Percentiles rank a stretch among this genome's conserved stretches.
Conservation (phyloP, 441 rosid genomes). For the Aleurites moluccanus region DNA sequence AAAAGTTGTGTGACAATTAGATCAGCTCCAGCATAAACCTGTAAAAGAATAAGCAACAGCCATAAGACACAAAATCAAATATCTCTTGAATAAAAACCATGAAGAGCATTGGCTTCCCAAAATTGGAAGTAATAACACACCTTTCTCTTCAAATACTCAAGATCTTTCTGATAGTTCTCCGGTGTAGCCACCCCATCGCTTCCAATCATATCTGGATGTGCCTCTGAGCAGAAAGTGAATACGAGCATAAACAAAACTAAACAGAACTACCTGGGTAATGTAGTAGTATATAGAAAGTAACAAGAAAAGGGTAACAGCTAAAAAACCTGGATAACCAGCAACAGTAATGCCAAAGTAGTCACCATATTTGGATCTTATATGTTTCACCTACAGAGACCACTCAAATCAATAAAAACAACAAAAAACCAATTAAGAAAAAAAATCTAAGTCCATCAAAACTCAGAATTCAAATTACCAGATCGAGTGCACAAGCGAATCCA, state of each 20-base stretch:
- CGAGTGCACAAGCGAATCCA: constrained; percentile 95
- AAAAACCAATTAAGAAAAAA: background rate
- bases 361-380: constrained; percentile 65
- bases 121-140: constrained; percentile 27
- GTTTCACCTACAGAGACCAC: constrained; percentile 55
- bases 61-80: constrained; percentile 9
- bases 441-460: background rate
- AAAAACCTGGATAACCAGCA: constrained; percentile 97
- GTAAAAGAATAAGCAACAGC: constrained; percentile 5
- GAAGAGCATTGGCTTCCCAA: background rate
- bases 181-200: constrained; percentile 61
- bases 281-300: background rate
- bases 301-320: background rate
- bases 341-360: constrained; percentile 96
- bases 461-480: constrained; percentile 44
- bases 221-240: constrained; percentile 50
- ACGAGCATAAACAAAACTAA: background rate
- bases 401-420: background rate
- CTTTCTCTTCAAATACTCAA: constrained; percentile 85
- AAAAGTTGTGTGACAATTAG: constrained; percentile 79
- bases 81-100: background rate
- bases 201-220: constrained; percentile 88
- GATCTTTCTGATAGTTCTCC: constrained; percentile 78
- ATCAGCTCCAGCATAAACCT: constrained; percentile 99
- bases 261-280: too few species aligned